Evolutionary conservation across 306 rosid species (phyloP).

Genomic region (Malus domestica): DNA sequence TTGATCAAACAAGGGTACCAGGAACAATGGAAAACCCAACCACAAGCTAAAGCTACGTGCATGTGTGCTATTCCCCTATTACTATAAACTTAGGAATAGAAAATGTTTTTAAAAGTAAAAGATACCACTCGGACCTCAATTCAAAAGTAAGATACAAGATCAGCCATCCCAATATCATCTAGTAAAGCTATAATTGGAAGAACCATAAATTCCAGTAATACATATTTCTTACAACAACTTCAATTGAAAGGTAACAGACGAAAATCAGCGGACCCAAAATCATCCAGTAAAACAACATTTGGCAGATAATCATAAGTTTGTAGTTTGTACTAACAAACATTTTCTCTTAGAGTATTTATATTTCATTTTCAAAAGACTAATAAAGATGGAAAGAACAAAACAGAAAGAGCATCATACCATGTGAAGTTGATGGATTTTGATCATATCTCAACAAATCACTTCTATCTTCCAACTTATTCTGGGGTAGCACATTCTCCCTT

Average conservation of each 20-base stretch:
- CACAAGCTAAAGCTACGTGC: neutral
- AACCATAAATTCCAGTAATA: neutral
- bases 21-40: constrained; percentile 4
- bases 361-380: neutral
- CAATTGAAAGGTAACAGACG: neutral
- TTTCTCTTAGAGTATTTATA: neutral
- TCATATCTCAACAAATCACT: constrained; percentile 23
- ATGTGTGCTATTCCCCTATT: neutral
- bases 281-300: neutral
- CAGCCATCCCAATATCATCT: neutral
- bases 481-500: constrained; percentile 40
- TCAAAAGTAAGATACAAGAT: neutral
- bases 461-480: constrained; percentile 26
- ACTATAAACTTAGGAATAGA: neutral
- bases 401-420: constrained; percentile 34
- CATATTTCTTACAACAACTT: neutral
- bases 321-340: neutral
- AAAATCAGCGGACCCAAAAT: no score
- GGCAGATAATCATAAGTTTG: neutral
- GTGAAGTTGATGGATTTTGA: constrained; percentile 31
- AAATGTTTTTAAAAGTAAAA: neutral
- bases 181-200: neutral
- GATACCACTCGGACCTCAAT: neutral
- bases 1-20: neutral
- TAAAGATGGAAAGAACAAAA: neutral